Conservation (phyloP, 257 asterid genomes). For the Salvia miltiorrhiza region DNA sequence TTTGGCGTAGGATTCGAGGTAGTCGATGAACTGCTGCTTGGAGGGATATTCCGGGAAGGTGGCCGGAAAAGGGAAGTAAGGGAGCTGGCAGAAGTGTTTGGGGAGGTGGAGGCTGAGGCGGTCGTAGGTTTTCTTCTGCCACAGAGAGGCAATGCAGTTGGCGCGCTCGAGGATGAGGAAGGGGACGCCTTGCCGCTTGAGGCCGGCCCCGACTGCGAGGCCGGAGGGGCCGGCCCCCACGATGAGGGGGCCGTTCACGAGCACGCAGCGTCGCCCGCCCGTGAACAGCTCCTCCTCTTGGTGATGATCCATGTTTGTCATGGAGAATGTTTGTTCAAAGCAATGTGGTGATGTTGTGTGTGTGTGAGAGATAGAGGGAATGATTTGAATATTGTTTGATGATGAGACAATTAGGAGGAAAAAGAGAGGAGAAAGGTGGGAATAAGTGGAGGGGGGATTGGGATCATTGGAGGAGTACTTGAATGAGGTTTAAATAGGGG, state of each 20-base stretch:
- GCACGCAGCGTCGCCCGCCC: constrained; percentile 50
- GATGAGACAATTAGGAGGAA: constrained; percentile 23
- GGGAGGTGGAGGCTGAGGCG: constrained; percentile 92
- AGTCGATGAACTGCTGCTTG: constrained; percentile 64
- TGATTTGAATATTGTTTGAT: constrained; percentile 10
- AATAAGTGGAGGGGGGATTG: constrained; percentile 63
- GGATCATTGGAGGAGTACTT: constrained; percentile 33
- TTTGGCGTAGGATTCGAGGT: constrained; percentile 61
- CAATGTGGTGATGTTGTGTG: background rate
- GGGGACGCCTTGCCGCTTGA: constrained; percentile 72
- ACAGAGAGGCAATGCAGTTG: constrained; percentile 88
- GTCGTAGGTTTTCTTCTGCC: constrained; percentile 81
- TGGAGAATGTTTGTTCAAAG: too few species aligned
- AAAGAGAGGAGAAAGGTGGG: background rate
- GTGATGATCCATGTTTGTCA: constrained; percentile 29
- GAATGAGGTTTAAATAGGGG: constrained; percentile 47
- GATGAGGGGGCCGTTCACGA: constrained; percentile 88
- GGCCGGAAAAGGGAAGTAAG: constrained; percentile 56
- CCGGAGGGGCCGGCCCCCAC: constrained; percentile 96
- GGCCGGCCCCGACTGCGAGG: constrained; percentile 80
- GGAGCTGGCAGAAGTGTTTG: constrained; percentile 71
- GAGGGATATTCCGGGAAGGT: constrained; percentile 73
- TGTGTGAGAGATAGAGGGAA: background rate
- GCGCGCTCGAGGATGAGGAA: constrained; percentile 76
- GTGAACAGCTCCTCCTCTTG: constrained; percentile 55